Evolutionary conservation across 768 basidiomycete genomes (phyloP), one percentile per base, ranked within the genome.

Genomic region (Gloeostereum incarnatum): DNA sequence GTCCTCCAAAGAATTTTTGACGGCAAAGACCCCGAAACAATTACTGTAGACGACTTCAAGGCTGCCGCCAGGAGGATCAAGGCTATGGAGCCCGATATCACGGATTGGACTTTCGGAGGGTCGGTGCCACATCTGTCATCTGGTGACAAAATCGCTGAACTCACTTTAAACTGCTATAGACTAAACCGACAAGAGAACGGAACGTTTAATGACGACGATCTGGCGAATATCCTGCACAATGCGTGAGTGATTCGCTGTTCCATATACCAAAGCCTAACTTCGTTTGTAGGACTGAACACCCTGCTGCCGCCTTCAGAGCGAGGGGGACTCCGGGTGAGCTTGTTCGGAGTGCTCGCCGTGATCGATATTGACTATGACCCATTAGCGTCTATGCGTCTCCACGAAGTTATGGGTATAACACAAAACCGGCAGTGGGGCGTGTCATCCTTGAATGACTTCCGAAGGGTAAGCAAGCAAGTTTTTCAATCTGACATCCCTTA

Each of bases 331-430:
- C 88, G 33, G 54, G 67, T 66, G 40, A 39, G 56, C 42, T 2
- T 5, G 9, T 34, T 10, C 23, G 5, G 6, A 32, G 11, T 29
- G 11, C 14, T 18, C 20, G 19, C 6, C 6, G 14, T 16, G 25
- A 17, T 13, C 20, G 31, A 17, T 21, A 13, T 31, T 34, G 30
- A 21, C 36, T 25, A 14, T 8, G n/a, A 39, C 13, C 41, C 49
- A 30, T 18, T 22, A 69, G 68, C 56, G n/a, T 56, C 71, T 33
- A 83, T 90, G 79, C 75, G 71, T 30, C 51, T 88, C 18, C 73
- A 88, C 44, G 89, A 92, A 53, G 66, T 89, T 27, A 82, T 91
- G 83, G 85, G 85, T 29, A 89, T 91, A 32, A 76, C 83, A 48
- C 68, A 80, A 41, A 81, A 73, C 50, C 71, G 88, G 21, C 46